A percentile compares a stretch with the other conserved stretches of the same genome.
These are phyloP conservation scores for Fusarium nematophilum DNA, from an alignment of 2,329 filamentous ascomycete genomes.

Conservation along the genomic window DNA sequence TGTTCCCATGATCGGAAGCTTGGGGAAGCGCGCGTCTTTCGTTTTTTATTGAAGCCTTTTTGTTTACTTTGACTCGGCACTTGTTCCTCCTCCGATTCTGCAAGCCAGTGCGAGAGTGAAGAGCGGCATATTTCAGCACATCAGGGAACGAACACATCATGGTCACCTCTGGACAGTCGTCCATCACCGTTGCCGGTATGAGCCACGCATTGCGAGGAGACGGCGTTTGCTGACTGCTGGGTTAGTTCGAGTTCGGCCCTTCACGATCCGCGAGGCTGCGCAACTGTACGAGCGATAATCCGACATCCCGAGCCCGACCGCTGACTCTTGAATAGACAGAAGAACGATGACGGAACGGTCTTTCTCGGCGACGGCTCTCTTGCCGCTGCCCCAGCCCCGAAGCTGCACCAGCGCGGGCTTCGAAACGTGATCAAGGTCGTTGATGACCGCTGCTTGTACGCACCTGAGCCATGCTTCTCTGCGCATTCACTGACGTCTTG, in stretches of 20 bases:
- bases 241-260: conserved; percentile 75
- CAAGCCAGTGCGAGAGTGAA: conserved; percentile 8
- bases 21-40: conserved; percentile 28
- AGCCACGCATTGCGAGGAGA: neutral
- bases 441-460: conserved; percentile 95
- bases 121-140: neutral
- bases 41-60: conserved; percentile 24
- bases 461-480: conserved; percentile 31
- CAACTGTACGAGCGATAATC: conserved; percentile 71
- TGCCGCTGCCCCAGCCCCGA: conserved; percentile 86
- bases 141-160: conserved; percentile 17
- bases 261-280: conserved; percentile 91
- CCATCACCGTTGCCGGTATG: conserved; percentile 69
- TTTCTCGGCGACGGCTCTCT: conserved; percentile 98
- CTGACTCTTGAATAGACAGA: conserved; percentile 58
- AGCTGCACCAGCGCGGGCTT: conserved; percentile 86
- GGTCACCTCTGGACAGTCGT: conserved; percentile 56
- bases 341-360: conserved; percentile 83
- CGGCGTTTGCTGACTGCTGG: conserved; percentile 42
- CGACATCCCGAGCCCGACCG: neutral
- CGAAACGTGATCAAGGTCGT: conserved; percentile 94
- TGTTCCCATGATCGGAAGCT: conserved; percentile 34
- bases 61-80: conserved; percentile 36
- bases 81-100: neutral
- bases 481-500: conserved; percentile 29